phyloP scores from a whole-genome alignment of 1,284 basidiomycete genomes.

The Microbotryum intermedium region DNA sequence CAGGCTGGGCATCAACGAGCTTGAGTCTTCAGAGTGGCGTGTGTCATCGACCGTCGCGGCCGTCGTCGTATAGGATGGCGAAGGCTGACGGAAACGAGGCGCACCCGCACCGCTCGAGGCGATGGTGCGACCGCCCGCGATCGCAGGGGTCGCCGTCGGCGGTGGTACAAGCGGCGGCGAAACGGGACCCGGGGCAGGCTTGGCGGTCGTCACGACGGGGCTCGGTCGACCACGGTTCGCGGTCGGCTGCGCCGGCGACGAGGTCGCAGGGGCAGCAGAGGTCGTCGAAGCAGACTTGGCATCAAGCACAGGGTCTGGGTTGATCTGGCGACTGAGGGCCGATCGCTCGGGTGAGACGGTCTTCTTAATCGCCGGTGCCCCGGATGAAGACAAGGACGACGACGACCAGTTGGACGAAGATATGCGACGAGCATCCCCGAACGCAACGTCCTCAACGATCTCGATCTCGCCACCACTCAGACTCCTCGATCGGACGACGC shows the following conservation, averaged over 20 bases:
- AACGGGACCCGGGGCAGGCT: not conserved
- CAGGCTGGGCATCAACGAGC: not conserved
- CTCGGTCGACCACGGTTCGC: not conserved
- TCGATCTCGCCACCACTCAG: not conserved
- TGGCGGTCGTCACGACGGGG: not conserved
- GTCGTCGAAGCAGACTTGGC: too few relatives aligned
- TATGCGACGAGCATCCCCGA: too few relatives aligned
- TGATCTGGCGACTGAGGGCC: too few relatives aligned
- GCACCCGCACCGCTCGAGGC: not conserved
- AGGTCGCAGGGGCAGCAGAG: too few relatives aligned
- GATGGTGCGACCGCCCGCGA: slow-evolving; percentile 1
- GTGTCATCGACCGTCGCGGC: slow-evolving; percentile 2
- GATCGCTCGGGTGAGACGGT: too few relatives aligned
- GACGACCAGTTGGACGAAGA: too few relatives aligned
- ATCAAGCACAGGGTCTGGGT: too few relatives aligned
- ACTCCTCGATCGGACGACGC: not conserved
- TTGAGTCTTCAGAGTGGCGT: not conserved
- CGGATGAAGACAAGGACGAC: not conserved
- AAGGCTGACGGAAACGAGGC: slow-evolving; percentile 21
- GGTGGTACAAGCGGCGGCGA: slow-evolving; percentile 1
- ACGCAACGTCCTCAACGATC: not conserved
- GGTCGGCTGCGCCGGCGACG: not conserved
- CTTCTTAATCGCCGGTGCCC: not conserved
- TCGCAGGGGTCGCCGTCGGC: not conserved
- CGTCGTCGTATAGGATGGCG: slow-evolving; percentile 9